These are phyloP conservation scores for Eucalyptus paniculata DNA, from an alignment of 345 rosid species.

Conservation along the genomic window DNA sequence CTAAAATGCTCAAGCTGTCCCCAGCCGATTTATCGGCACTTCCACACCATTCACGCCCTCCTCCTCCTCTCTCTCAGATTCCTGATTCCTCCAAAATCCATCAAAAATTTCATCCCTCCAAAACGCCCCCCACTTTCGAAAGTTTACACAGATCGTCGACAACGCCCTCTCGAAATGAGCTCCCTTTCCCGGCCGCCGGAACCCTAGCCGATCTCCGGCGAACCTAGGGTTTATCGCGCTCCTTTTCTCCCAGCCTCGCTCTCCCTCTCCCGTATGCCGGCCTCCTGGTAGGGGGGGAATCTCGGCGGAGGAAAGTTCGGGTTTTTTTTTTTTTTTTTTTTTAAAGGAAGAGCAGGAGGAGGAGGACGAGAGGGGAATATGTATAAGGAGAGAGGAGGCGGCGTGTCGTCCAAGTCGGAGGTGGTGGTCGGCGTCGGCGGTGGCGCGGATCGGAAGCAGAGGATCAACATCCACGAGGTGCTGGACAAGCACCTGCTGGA, in stretches of 20 bases:
- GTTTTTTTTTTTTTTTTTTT: neutral
- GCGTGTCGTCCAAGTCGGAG: conserved; percentile 55
- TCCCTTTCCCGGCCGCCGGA: neutral
- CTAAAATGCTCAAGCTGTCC: neutral
- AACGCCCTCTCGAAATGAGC: neutral
- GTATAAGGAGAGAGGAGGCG: conserved; percentile 15
- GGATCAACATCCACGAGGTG: conserved; percentile 64
- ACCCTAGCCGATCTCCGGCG: conserved; percentile 1
- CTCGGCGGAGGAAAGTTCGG: neutral
- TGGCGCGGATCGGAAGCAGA: conserved; percentile 49
- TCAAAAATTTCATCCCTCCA: neutral
- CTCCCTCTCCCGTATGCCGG: neutral
- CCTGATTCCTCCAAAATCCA: neutral
- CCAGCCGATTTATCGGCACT: conserved; percentile 11
- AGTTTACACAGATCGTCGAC: neutral
- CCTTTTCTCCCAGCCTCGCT: neutral
- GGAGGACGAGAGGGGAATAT: neutral
- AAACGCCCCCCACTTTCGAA: neutral
- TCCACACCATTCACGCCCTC: neutral
- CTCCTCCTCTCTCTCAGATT: neutral
- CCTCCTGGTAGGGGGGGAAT: neutral
- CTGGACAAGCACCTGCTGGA: conserved; percentile 54
- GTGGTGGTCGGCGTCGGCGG: conserved; percentile 1
- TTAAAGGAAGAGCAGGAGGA: neutral
- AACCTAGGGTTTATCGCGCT: neutral